A percentile compares a stretch with the other conserved stretches of the same genome.
These are phyloP conservation scores for Cordyceps farinosa DNA, from an alignment of 2,329 filamentous ascomycete species.

Conservation along the genomic window DNA sequence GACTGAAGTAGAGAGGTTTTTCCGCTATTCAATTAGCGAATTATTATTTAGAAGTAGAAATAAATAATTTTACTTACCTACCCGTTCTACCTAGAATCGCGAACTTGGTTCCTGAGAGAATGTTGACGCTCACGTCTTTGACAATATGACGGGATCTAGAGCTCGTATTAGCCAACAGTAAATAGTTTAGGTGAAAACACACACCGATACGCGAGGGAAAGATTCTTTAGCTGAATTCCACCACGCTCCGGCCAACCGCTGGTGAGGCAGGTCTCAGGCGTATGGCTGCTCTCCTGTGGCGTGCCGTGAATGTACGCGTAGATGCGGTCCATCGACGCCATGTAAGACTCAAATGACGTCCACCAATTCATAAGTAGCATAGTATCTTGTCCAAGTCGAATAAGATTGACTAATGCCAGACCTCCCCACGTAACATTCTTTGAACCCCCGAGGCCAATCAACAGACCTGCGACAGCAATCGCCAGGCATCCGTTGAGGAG, in stretches of 20 bases:
- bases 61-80: background rate
- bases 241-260: background rate
- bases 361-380: slow-evolving; percentile 8
- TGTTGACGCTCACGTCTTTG: background rate
- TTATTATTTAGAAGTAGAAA: background rate
- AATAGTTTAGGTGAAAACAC: background rate
- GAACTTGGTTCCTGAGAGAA: background rate
- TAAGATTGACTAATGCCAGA: slow-evolving; percentile 2
- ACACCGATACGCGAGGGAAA: slow-evolving; percentile 4
- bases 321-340: slow-evolving; percentile 11
- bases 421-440: background rate
- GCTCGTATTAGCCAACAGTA: background rate
- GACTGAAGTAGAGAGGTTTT: slow-evolving; percentile 10
- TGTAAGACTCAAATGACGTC: slow-evolving; percentile 2
- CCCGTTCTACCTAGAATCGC: slow-evolving; percentile 10
- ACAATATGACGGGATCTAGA: background rate
- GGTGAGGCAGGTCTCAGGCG: background rate
- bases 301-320: background rate
- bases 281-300: background rate
- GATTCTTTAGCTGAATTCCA: background rate
- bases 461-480: background rate
- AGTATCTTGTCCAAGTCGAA: slow-evolving; percentile 4
- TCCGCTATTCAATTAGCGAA: background rate
- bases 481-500: slow-evolving; percentile 4
- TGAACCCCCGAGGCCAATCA: slow-evolving; percentile 3